A percentile compares a stretch with the other conserved stretches of the same genome.
phyloP scores from a whole-genome alignment of 2,329 filamentous ascomycete species.

The Cladosporium sp. region DNA sequence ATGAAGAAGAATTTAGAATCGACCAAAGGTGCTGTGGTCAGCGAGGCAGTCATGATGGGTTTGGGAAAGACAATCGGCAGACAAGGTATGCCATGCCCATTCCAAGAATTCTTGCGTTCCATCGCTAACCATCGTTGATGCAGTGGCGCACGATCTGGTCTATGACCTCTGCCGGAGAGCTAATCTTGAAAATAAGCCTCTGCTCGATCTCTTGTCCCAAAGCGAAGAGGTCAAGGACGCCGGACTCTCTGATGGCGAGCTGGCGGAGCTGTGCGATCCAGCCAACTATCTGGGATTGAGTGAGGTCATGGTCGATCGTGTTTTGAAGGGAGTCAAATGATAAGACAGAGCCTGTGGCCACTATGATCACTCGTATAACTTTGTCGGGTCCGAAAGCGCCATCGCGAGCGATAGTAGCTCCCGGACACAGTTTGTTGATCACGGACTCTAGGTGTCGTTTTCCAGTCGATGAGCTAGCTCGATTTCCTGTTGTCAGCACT shows the following conservation, averaged over 20 bases:
- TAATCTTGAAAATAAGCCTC: neutral
- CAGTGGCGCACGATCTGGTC: neutral
- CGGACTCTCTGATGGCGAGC: neutral
- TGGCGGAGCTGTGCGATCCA: neutral
- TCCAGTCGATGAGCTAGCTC: neutral
- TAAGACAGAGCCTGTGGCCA: neutral
- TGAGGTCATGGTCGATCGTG: neutral
- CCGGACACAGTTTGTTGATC: neutral
- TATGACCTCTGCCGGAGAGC: neutral
- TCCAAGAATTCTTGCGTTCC: neutral
- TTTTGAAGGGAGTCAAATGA: neutral
- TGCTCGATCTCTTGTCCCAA: neutral
- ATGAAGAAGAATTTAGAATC: neutral
- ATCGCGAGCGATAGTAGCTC: neutral
- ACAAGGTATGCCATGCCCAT: neutral
- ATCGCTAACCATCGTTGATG: neutral
- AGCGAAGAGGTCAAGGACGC: neutral
- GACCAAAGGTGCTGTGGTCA: neutral
- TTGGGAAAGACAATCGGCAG: neutral
- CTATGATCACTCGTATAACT: neutral
- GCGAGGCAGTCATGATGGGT: neutral
- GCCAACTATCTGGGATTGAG: neutral
- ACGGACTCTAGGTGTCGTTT: too few relatives aligned
- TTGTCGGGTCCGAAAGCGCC: neutral
- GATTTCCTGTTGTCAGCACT: neutral